These are phyloP conservation scores for Scleromitrula shiraiana DNA, from an alignment of 2,329 filamentous ascomycete species.

Conservation along the genomic window DNA sequence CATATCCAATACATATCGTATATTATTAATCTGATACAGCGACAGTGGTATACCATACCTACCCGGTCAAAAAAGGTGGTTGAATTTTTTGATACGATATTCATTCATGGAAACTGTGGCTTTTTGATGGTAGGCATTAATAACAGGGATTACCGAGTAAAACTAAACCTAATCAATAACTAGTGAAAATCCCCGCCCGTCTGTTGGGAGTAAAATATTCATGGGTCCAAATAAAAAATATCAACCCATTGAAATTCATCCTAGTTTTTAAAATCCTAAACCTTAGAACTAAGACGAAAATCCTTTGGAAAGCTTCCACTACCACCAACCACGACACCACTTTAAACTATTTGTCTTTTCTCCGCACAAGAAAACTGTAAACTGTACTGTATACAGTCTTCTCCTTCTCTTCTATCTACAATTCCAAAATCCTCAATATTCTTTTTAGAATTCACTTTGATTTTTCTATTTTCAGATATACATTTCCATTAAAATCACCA, in stretches of 20 bases:
- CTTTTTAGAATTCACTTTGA: background rate
- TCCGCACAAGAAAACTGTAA: background rate
- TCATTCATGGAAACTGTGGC: background rate
- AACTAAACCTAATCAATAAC: constrained; percentile 1
- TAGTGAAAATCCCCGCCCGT: constrained; percentile 3
- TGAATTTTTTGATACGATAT: background rate
- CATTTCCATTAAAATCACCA: background rate
- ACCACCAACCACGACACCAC: too few relatives aligned
- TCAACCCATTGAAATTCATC: constrained; percentile 10
- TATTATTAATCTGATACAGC: background rate
- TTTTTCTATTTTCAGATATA: background rate
- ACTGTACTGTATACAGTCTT: background rate
- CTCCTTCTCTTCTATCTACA: background rate
- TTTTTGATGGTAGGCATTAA: background rate
- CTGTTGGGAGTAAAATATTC: constrained; percentile 6
- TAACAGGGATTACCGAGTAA: background rate
- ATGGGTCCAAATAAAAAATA: constrained; percentile 4
- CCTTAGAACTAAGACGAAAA: background rate
- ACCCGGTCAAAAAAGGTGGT: constrained; percentile 3
- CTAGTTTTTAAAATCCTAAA: too few relatives aligned
- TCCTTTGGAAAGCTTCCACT: background rate
- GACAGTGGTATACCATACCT: background rate
- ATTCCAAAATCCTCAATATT: background rate
- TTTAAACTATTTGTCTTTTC: background rate
- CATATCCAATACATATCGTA: too few relatives aligned